Conservation (phyloP, 257 asterid species). For the Fraxinus americana region DNA sequence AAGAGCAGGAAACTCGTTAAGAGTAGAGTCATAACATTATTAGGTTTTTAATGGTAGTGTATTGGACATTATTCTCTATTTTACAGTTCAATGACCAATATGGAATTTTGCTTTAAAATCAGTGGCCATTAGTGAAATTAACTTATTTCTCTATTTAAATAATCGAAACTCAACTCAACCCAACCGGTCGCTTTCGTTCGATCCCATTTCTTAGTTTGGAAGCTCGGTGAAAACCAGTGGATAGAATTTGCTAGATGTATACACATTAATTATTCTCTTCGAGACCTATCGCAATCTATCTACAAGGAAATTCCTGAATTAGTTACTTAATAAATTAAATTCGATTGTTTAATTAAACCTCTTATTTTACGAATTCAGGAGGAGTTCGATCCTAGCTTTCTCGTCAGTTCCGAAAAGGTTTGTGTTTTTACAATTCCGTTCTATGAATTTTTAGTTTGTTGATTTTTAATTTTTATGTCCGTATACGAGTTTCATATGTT, state of each 20-base stretch:
- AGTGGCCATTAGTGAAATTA: not conserved
- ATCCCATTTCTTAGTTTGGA: constrained; percentile 26
- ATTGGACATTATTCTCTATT: too few relatives aligned
- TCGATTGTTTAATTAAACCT: constrained; percentile 23
- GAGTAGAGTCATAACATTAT: too few relatives aligned
- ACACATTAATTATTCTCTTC: not conserved
- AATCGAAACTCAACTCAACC: not conserved
- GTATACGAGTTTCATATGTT: constrained; percentile 1
- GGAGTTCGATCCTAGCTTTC: not conserved
- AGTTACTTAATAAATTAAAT: constrained; percentile 2
- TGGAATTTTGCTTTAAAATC: not conserved
- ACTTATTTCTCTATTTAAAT: not conserved
- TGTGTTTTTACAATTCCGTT: constrained; percentile 10
- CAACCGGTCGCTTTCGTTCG: constrained; percentile 20
- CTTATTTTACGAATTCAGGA: constrained; percentile 19
- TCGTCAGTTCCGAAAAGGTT: constrained; percentile 23
- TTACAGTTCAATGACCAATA: not conserved
- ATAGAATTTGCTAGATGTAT: constrained; percentile 30
- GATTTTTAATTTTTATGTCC: constrained; percentile 7
- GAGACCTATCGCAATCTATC: constrained; percentile 38
- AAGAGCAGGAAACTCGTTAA: too few relatives aligned
- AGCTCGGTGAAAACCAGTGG: constrained; percentile 32
- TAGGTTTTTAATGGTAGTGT: too few relatives aligned
- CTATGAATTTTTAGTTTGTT: not conserved
- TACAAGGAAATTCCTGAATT: constrained; percentile 16